Percentiles rank a stretch among this genome's conserved stretches.
These are phyloP conservation scores for Candida caryicola DNA, from an alignment of 805 yeast genomes.

Conservation along the genomic window DNA sequence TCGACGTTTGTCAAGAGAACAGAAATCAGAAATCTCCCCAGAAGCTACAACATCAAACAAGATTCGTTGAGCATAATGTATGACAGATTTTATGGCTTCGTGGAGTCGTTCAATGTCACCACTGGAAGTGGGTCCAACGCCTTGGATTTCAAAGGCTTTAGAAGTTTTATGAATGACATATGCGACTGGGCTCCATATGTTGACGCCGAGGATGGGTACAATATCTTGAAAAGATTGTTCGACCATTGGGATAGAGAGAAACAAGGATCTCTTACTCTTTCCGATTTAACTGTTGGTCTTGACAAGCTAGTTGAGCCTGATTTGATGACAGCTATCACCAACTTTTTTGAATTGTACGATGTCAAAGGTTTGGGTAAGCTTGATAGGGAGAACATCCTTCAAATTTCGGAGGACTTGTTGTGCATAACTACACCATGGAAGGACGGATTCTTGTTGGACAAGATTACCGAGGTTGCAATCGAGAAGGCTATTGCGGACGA, in stretches of 20 bases:
- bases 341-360: slow-evolving; percentile 77
- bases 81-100: slow-evolving; percentile 77
- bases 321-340: slow-evolving; percentile 72
- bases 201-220: slow-evolving; percentile 21
- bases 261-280: slow-evolving; percentile 57
- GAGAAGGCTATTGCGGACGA: slow-evolving; percentile 67
- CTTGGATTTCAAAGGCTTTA: slow-evolving; percentile 73
- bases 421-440: slow-evolving; percentile 84
- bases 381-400: slow-evolving; percentile 74
- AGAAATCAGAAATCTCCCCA: slow-evolving; percentile 82
- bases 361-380: slow-evolving; percentile 55
- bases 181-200: slow-evolving; percentile 64
- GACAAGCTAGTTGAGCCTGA: slow-evolving; percentile 69
- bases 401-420: slow-evolving; percentile 82
- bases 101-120: slow-evolving; percentile 60
- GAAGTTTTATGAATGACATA: slow-evolving; percentile 70
- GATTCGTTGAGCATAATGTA: slow-evolving; percentile 69
- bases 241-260: slow-evolving; percentile 63
- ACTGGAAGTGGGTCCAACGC: slow-evolving; percentile 51
- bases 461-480: slow-evolving; percentile 57
- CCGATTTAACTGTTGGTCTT: slow-evolving; percentile 70
- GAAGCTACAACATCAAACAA: slow-evolving; percentile 56
- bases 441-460: slow-evolving; percentile 65
- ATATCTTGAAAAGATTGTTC: slow-evolving; percentile 55
- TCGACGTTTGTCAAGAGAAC: slow-evolving; percentile 90